Percentiles rank a stretch among this genome's conserved stretches.
Conservation (phyloP, 2,329 filamentous ascomycete genomes). For the Plectosphaerella sp. region DNA sequence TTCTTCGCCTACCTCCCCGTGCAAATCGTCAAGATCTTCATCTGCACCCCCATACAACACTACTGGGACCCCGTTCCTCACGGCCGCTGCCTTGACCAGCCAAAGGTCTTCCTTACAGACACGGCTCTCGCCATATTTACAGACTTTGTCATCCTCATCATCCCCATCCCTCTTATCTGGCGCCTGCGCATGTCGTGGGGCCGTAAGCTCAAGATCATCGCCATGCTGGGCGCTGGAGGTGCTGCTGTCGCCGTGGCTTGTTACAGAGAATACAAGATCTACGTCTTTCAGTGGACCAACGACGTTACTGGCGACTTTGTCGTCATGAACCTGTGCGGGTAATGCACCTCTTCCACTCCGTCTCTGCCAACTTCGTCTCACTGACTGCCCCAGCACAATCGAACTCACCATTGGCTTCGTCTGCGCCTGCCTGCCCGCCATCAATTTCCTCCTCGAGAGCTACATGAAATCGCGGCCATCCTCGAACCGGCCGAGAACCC, state of each 20-base stretch:
- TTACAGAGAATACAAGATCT: constrained; percentile 15
- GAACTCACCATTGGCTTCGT: constrained; percentile 13
- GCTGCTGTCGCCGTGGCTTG: constrained; percentile 17
- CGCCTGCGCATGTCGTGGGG: constrained; percentile 15
- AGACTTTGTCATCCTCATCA: constrained; percentile 25
- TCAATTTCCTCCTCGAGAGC: constrained; percentile 10
- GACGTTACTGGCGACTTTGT: constrained; percentile 17
- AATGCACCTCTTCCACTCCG: neutral
- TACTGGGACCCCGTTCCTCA: constrained; percentile 15
- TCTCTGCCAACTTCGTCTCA: neutral
- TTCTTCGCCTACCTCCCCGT: constrained; percentile 19
- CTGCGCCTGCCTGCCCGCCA: constrained; percentile 11
- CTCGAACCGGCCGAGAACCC: too few relatives aligned
- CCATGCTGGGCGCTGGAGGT: constrained; percentile 22
- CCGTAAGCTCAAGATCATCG: constrained; percentile 23
- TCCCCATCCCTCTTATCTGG: constrained; percentile 25
- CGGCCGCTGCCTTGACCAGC: constrained; percentile 21
- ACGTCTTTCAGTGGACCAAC: constrained; percentile 12
- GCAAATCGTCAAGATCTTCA: constrained; percentile 17
- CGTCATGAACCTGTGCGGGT: neutral
- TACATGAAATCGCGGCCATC: too few relatives aligned
- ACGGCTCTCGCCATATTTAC: constrained; percentile 22
- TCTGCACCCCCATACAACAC: constrained; percentile 15
- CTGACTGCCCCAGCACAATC: neutral
- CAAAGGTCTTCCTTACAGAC: constrained; percentile 24